A percentile compares a stretch with the other conserved stretches of the same genome.
Conservation (phyloP, 768 basidiomycete genomes). For the Leccinellum albellum region DNA sequence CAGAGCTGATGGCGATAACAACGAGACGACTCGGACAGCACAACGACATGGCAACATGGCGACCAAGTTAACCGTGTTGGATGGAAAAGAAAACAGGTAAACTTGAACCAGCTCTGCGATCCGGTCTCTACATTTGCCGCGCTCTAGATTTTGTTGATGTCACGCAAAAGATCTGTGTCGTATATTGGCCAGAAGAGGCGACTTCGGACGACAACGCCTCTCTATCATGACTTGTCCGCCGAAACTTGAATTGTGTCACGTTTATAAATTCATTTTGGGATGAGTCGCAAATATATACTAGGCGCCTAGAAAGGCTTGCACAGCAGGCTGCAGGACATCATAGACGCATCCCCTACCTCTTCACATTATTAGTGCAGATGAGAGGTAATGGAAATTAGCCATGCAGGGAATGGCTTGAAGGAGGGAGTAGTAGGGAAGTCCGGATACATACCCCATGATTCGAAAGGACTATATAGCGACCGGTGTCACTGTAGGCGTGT, state of each 20-base stretch:
- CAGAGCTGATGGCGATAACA: too few species aligned
- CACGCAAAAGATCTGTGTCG: constrained; percentile 35
- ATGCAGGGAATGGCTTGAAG: constrained; percentile 3
- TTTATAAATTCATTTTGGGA: constrained; percentile 42
- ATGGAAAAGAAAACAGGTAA: neutral
- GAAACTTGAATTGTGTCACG: constrained; percentile 53
- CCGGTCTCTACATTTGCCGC: constrained; percentile 48
- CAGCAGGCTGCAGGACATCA: too few species aligned
- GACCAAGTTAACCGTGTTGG: constrained; percentile 1
- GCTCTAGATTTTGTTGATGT: neutral
- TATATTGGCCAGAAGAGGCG: constrained; percentile 61
- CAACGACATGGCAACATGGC: too few species aligned
- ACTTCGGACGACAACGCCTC: constrained; percentile 54
- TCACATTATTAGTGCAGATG: too few species aligned
- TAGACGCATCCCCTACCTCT: too few species aligned
- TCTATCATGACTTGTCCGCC: constrained; percentile 41
- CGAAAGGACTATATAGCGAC: constrained; percentile 5
- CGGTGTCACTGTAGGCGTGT: constrained; percentile 1
- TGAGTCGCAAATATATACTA: too few species aligned
- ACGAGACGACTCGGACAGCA: too few species aligned
- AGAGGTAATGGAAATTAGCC: neutral
- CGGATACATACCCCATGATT: constrained; percentile 11
- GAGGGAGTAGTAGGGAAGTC: too few species aligned
- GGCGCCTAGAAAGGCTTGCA: too few species aligned
- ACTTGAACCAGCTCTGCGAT: constrained; percentile 39